Evolutionary conservation across 2,329 filamentous ascomycete species (phyloP).

Genomic region (Trichoderma breve): DNA sequence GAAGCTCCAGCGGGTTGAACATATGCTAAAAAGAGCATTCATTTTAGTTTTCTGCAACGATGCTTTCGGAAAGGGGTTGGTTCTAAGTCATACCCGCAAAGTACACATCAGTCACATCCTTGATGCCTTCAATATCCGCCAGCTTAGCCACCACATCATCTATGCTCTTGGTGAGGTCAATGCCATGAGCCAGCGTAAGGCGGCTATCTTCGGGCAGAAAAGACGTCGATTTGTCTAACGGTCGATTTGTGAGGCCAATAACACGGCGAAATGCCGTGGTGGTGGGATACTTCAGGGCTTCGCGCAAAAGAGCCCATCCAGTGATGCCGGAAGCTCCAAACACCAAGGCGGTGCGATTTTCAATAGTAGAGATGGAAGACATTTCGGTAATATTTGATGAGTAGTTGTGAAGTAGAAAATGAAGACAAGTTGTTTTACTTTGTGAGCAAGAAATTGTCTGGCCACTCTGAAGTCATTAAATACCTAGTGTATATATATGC

Average conservation of each 20-base stretch:
- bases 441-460: not conserved
- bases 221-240: not conserved
- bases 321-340: slow-evolving; percentile 17
- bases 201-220: slow-evolving; percentile 8
- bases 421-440: not conserved
- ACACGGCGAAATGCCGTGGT: not conserved
- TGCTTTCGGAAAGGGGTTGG: no score
- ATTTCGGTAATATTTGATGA: not conserved
- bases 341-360: slow-evolving; percentile 10
- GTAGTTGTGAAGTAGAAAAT: not conserved
- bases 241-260: slow-evolving; percentile 9
- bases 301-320: slow-evolving; percentile 15
- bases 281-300: slow-evolving; percentile 7
- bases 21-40: not conserved
- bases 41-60: not conserved
- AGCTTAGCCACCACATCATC: slow-evolving; percentile 13
- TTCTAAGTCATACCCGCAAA: not conserved
- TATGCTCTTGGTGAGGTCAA: slow-evolving; percentile 4
- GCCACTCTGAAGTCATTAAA: not conserved
- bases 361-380: not conserved
- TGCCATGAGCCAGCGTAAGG: not conserved
- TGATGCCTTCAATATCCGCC: slow-evolving; percentile 4
- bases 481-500: not conserved
- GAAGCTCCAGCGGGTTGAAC: slow-evolving; percentile 12
- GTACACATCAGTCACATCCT: slow-evolving; percentile 13